Evolutionary conservation across 805 yeast species (phyloP).

Genomic region (Phaffomyces antillensis): DNA sequence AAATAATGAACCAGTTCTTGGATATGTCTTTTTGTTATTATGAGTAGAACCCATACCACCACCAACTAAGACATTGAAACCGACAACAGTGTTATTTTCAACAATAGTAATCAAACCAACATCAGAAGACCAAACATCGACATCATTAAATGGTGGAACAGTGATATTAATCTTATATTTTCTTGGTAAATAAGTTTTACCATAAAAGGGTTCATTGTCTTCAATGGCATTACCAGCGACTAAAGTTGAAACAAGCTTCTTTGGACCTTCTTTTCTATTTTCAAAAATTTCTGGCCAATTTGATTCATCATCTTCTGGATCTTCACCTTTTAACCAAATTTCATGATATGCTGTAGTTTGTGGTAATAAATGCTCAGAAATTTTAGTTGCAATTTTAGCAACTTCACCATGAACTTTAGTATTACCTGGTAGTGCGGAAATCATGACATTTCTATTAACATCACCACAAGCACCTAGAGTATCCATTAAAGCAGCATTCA

Average conservation of each 20-base stretch:
- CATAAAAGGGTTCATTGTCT: constrained; percentile 81
- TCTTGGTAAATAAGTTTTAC: constrained; percentile 84
- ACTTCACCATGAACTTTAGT: constrained; percentile 77
- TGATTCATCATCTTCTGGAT: constrained; percentile 55
- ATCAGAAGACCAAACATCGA: constrained; percentile 94
- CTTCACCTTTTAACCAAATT: constrained; percentile 89
- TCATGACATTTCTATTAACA: constrained; percentile 93
- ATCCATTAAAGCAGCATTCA: constrained; percentile 85
- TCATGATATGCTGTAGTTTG: constrained; percentile 94
- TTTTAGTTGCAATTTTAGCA: constrained; percentile 48
- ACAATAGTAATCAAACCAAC: constrained; percentile 88
- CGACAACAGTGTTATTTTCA: constrained; percentile 51
- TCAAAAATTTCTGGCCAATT: constrained; percentile 62
- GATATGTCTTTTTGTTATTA: constrained; percentile 93
- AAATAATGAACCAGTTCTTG: constrained; percentile 84
- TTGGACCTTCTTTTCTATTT: constrained; percentile 66
- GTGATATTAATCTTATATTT: constrained; percentile 92
- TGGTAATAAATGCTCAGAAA: constrained; percentile 82
- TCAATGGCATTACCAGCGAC: constrained; percentile 84
- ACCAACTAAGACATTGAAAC: constrained; percentile 87
- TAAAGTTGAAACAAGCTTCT: constrained; percentile 62
- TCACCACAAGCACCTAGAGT: constrained; percentile 98
- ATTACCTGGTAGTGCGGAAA: constrained; percentile 82
- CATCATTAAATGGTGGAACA: constrained; percentile 94
- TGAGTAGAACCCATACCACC: constrained; percentile 99